Percentiles rank a stretch among this genome's conserved stretches.
These are phyloP conservation scores for Colletotrichum sp. DNA, from an alignment of 2,329 filamentous ascomycete species.

Conservation along the genomic window DNA sequence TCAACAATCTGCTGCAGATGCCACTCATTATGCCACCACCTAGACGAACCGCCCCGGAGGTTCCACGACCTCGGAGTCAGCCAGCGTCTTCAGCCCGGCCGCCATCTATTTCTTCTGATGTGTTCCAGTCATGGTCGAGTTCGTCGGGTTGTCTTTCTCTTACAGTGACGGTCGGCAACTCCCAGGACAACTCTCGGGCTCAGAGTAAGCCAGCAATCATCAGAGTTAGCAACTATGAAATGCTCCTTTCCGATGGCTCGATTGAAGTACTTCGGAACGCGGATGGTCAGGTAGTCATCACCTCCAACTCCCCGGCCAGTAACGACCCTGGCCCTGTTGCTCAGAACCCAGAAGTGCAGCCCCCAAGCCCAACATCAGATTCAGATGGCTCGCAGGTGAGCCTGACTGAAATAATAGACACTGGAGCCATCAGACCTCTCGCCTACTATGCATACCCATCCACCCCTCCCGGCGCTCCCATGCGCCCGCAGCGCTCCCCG, in stretches of 20 bases:
- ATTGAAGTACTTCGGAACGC: background rate
- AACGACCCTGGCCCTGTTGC: background rate
- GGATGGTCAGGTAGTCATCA: background rate
- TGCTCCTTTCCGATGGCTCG: background rate
- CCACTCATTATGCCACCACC: background rate
- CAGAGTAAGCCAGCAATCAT: background rate
- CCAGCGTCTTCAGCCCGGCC: background rate
- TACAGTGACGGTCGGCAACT: background rate
- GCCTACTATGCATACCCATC: background rate
- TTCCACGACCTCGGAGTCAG: background rate
- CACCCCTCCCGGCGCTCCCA: background rate
- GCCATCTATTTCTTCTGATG: background rate
- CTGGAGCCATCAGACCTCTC: background rate
- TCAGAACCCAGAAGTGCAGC: background rate
- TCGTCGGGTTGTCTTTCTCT: background rate
- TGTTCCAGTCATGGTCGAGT: background rate
- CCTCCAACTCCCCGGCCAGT: background rate
- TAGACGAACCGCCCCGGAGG: background rate
- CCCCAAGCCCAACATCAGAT: background rate
- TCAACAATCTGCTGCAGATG: background rate
- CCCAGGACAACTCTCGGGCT: background rate
- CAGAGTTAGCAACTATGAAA: background rate
- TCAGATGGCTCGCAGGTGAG: background rate
- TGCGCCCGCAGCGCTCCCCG: background rate
- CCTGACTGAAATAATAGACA: background rate